These are phyloP conservation scores for Ceratocystis harringtonii DNA, from an alignment of 2,329 filamentous ascomycete species.

Conservation along the genomic window DNA sequence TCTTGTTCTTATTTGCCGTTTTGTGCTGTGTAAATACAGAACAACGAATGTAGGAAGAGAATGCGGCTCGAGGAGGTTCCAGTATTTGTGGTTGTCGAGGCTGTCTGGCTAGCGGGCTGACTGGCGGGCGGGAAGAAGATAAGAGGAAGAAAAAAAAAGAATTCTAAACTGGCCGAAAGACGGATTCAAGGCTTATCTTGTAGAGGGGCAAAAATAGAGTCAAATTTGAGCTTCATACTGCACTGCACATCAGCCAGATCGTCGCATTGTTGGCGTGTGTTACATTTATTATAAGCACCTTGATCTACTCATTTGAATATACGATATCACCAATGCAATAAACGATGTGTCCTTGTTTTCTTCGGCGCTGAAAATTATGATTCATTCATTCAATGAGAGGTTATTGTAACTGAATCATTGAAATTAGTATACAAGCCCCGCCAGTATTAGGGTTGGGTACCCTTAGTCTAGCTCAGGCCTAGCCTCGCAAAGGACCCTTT, in stretches of 20 bases:
- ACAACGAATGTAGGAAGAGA: neutral
- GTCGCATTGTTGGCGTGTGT: too few relatives aligned
- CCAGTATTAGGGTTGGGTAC: neutral
- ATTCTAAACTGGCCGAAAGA: neutral
- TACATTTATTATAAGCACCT: too few relatives aligned
- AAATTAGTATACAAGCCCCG: neutral
- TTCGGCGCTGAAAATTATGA: too few relatives aligned
- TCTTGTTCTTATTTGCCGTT: constrained; percentile 24
- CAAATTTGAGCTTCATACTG: neutral
- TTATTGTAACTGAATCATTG: too few relatives aligned
- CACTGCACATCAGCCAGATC: neutral
- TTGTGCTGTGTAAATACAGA: neutral
- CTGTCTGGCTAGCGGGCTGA: neutral
- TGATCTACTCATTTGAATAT: too few relatives aligned
- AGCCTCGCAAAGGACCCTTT: too few relatives aligned
- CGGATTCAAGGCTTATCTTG: neutral
- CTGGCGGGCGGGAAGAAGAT: neutral
- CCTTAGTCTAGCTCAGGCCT: too few relatives aligned
- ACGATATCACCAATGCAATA: too few relatives aligned
- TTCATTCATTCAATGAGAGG: too few relatives aligned
- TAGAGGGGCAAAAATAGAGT: neutral
- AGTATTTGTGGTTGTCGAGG: neutral
- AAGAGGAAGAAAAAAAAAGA: neutral
- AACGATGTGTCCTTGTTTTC: too few relatives aligned
- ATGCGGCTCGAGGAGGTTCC: neutral